A percentile compares a stretch with the other conserved stretches of the same genome.
Evolutionary conservation across 192 early-diverging fungal genomes (phyloP).

Genomic region (Mortierella alpina): DNA sequence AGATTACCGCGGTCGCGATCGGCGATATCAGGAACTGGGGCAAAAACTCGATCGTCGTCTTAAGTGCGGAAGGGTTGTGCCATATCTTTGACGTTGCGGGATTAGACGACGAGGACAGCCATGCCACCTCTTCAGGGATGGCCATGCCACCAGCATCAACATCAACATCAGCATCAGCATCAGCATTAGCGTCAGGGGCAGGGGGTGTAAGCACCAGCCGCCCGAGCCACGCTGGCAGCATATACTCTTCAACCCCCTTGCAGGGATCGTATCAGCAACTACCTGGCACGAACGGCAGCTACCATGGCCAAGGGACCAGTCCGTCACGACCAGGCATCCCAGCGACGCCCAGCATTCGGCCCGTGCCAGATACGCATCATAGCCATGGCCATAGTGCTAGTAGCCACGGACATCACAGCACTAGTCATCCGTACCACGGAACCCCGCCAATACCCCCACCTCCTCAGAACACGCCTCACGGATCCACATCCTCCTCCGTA

Average conservation of each 20-base stretch:
- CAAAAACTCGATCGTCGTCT: constrained; percentile 65
- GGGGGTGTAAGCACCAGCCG: not conserved
- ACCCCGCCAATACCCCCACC: constrained; percentile 30
- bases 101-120: constrained; percentile 22
- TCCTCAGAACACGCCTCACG: constrained; percentile 39
- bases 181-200: constrained; percentile 1
- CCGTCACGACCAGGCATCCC: constrained; percentile 18
- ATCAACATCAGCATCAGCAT: not conserved
- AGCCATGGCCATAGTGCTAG: not conserved
- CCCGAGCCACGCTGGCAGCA: constrained; percentile 14
- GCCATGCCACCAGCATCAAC: not conserved
- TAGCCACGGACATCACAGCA: constrained; percentile 6
- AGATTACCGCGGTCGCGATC: constrained; percentile 70
- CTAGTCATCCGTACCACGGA: constrained; percentile 17
- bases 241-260: constrained; percentile 30
- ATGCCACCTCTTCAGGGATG: not conserved
- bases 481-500: constrained; percentile 27
- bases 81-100: constrained; percentile 66
- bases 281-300: not conserved
- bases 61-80: constrained; percentile 67
- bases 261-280: constrained; percentile 23
- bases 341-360: constrained; percentile 38
- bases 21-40: constrained; percentile 68
- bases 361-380: constrained; percentile 41
- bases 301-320: not conserved